Evolutionary conservation across 257 asterid genomes (phyloP), one percentile per base, ranked within the genome.

Genomic region (Voacanga thouarsii): DNA sequence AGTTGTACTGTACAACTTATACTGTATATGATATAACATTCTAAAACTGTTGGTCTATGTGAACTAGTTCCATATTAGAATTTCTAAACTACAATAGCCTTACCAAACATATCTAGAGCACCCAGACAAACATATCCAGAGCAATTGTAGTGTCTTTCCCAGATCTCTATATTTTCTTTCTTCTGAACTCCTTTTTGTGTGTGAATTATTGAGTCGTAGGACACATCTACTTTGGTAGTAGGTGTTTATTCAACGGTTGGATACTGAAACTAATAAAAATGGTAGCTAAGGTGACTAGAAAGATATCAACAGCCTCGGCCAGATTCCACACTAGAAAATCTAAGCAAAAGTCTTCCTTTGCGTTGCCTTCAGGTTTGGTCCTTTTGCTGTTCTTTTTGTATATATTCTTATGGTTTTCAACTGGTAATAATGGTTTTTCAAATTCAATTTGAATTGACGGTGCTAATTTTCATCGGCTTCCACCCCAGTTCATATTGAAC

Each of bases 281-380:
- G 95, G 94, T 94, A 76, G 91, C 82, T 65, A 93, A 90, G 72
- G 66, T 84, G 45, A 82, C 84, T 70, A 86, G 92, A 56, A 89
- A 79, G 75, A 88, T 89, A 55, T 89, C 97, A 24, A 92, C 97
- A 24, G 95, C 96, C 72, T 94, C 98, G 15, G 97, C 98, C 49
- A 87, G 98, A 82, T 83, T 91, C 63, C 96, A 93, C 80, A 93
- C 98, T n/a, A 88, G 98, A 51, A 90, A 75, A 74, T 71, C 93
- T 21, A 90, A 86, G 37, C 74, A 84, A 1, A 87, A 78, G 57
- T 19, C 83, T 76, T 84, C 94, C 21, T 2, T 77, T 74, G 79
- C 91, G 0, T 70, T 47, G 24, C 84, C 81, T 80, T 81, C 92
- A 75, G 92, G 98, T 92, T 8, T 15, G 24, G 98, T 92, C n/a